Percentiles rank a stretch among this genome's conserved stretches.
These are phyloP conservation scores for Wickerhamomyces canadensis DNA, from an alignment of 805 yeast genomes.

Conservation along the genomic window DNA sequence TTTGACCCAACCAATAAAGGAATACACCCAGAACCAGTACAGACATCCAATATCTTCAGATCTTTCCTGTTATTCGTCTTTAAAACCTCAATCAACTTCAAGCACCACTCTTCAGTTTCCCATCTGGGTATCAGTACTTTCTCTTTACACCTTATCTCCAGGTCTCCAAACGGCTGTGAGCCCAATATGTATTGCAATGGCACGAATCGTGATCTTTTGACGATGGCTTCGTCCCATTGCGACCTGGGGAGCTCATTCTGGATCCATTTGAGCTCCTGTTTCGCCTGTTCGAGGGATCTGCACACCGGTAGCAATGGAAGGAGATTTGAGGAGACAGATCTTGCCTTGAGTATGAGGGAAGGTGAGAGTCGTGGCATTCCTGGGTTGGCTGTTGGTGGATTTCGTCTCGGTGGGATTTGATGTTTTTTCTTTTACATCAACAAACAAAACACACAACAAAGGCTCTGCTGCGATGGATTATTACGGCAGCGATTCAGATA, in stretches of 20 bases:
- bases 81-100: constrained; percentile 30
- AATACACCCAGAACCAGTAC: constrained; percentile 90
- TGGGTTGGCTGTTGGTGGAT: neutral
- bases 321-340: constrained; percentile 5
- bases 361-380: constrained; percentile 19
- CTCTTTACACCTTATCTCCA: constrained; percentile 52
- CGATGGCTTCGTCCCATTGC: constrained; percentile 49
- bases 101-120: constrained; percentile 93
- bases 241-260: constrained; percentile 43
- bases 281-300: constrained; percentile 33
- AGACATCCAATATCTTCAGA: constrained; percentile 52
- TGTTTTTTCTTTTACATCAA: neutral
- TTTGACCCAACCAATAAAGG: constrained; percentile 44
- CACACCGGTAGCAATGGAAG: constrained; percentile 16
- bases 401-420: neutral
- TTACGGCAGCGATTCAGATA: neutral
- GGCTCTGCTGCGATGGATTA: too few species aligned
- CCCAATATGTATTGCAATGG: constrained; percentile 88
- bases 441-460: neutral
- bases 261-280: constrained; percentile 63
- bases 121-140: constrained; percentile 85
- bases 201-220: constrained; percentile 41
- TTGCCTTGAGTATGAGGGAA: constrained; percentile 6
- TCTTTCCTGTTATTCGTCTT: constrained; percentile 1
- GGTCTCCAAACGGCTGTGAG: constrained; percentile 76